Percentiles rank a stretch among this genome's conserved stretches.
Evolutionary conservation across 345 rosid species (phyloP).

Genomic region (rapeseed (Brassica napus)): DNA sequence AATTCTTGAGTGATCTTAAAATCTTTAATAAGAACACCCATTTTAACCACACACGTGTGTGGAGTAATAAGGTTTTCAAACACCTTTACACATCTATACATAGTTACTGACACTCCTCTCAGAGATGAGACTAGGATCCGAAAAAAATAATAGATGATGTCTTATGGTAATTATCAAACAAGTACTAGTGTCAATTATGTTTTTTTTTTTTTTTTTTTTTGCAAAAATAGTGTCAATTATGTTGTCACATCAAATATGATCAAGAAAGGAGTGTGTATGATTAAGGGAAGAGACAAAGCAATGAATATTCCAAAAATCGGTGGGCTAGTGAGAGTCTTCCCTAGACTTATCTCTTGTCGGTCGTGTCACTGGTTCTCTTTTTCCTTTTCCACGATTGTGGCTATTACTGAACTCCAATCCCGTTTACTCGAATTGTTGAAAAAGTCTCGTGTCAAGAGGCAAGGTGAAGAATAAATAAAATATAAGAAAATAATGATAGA

Average conservation of each 20-base stretch:
- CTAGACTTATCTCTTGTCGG: background rate
- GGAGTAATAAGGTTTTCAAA: background rate
- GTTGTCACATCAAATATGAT: background rate
- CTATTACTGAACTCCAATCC: background rate
- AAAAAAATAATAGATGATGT: background rate
- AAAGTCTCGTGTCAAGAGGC: background rate
- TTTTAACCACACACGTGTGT: background rate
- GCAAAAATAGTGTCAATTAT: background rate
- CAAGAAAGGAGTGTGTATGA: background rate
- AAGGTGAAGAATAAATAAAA: too few relatives aligned
- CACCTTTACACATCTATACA: background rate
- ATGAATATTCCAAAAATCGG: constrained; percentile 11
- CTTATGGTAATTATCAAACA: background rate
- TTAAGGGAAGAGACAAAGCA: constrained; percentile 24
- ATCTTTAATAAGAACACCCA: background rate
- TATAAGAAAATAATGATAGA: background rate
- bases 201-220: too few relatives aligned
- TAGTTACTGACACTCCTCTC: background rate
- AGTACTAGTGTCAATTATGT: background rate
- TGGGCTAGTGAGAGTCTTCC: background rate
- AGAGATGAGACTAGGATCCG: background rate
- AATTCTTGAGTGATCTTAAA: background rate
- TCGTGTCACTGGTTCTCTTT: background rate
- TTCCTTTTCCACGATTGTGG: background rate
- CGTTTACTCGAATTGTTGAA: background rate